phyloP scores from a whole-genome alignment of 225 moss, liverwort and hornwort genomes.

The Sphagnum tenellum region DNA sequence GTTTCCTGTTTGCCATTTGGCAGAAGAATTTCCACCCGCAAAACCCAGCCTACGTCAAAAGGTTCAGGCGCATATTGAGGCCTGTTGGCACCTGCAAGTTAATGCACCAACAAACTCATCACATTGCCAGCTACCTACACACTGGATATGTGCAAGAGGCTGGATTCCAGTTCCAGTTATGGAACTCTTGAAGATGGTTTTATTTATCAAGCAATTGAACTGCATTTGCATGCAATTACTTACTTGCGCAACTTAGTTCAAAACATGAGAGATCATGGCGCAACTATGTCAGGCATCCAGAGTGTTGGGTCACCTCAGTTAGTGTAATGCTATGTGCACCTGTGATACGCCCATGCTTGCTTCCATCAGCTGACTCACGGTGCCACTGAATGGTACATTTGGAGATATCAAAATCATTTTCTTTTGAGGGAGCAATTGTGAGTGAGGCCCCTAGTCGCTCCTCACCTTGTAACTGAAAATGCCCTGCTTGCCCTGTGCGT shows the following conservation, averaged over 20 bases:
- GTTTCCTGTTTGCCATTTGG: slow-evolving; percentile 59
- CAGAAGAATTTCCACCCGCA: slow-evolving; percentile 60
- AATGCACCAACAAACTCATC: background rate
- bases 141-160: too few relatives aligned
- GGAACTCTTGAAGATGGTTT: too few relatives aligned
- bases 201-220: too few relatives aligned
- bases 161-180: too few relatives aligned
- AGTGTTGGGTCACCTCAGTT: background rate
- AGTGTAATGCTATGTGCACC: slow-evolving; percentile 23
- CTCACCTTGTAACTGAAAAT: slow-evolving; percentile 55
- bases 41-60: slow-evolving; percentile 71
- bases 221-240: too few relatives aligned
- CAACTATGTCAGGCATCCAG: background rate
- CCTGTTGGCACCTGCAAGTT: slow-evolving; percentile 67
- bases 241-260: too few relatives aligned
- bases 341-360: slow-evolving; percentile 60
- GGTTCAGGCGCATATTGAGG: slow-evolving; percentile 96
- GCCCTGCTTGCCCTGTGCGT: slow-evolving; percentile 48
- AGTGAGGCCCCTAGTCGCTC: slow-evolving; percentile 56
- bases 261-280: background rate
- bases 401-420: slow-evolving; percentile 46
- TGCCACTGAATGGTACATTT: slow-evolving; percentile 79
- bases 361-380: slow-evolving; percentile 62
- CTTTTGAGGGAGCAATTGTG: slow-evolving; percentile 43
- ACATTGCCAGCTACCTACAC: background rate